These are phyloP conservation scores for Talaromyces sp. DNA, from an alignment of 2,329 filamentous ascomycete species.

Conservation along the genomic window DNA sequence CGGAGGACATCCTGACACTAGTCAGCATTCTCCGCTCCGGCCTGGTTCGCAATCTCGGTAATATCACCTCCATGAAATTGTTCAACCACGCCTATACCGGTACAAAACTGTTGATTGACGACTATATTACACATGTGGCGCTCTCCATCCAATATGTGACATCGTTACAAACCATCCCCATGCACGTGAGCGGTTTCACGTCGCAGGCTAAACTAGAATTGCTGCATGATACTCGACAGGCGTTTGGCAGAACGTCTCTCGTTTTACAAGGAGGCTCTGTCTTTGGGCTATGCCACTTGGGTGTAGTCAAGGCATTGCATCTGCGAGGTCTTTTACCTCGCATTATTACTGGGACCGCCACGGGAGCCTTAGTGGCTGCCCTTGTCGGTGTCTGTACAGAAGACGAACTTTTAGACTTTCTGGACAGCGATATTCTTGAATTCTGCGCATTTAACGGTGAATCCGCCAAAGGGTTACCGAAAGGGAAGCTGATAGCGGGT, in stretches of 20 bases:
- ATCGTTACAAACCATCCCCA: constrained; percentile 58
- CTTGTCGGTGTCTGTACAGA: constrained; percentile 84
- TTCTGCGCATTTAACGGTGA: constrained; percentile 68
- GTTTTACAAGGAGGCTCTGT: constrained; percentile 88
- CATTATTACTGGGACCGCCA: constrained; percentile 88
- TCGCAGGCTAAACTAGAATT: constrained; percentile 80
- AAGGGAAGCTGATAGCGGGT: neutral
- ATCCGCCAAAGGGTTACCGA: constrained; percentile 9
- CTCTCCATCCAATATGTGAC: constrained; percentile 75
- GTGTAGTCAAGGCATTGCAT: constrained; percentile 84
- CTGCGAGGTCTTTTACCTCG: constrained; percentile 75
- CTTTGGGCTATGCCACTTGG: constrained; percentile 85
- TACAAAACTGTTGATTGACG: constrained; percentile 85
- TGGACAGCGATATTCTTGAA: constrained; percentile 78
- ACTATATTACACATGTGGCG: constrained; percentile 83
- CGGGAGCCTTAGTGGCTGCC: constrained; percentile 83
- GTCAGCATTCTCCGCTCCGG: constrained; percentile 77
- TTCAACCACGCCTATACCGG: constrained; percentile 84
- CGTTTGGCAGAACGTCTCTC: constrained; percentile 80
- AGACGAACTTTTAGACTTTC: constrained; percentile 72
- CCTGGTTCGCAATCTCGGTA: constrained; percentile 78
- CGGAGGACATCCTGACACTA: constrained; percentile 69
- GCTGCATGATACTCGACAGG: constrained; percentile 80
- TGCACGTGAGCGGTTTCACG: constrained; percentile 53
- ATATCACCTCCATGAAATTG: constrained; percentile 76